Base-by-base conservation (phyloP, 1,139 yeast species). In the Yamadazyma sp. region DNA sequence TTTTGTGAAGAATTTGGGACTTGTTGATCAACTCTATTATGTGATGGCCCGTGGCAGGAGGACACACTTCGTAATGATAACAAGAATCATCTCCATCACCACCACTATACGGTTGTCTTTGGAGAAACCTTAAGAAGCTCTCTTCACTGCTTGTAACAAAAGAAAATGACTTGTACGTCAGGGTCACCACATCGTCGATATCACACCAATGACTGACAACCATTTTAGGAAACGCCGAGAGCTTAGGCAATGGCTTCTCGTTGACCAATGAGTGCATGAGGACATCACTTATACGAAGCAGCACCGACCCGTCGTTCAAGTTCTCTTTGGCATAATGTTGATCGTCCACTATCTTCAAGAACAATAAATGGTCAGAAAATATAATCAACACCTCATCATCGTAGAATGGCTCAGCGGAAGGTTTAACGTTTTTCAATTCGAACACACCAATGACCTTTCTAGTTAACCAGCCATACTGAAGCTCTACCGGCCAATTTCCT, bases 251-350 rank as follows among this genome's bases (percentile, higher is more conserved):
- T 0, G 96, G 95, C 31, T 83, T 85, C 51, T 87, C 95, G 56
- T 90, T 90, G 29, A 87, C 78, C 56, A 90, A 69, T 0, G 96
- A 87, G 54, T 90, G 95, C 94, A 89, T 87, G 44, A 90, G 64
- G 37, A 87, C 73, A 59, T 89, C 96, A 1, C 96, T 75, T 11
- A 86, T 70, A 1, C 84, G 73, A 2, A 94, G 82, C 33, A 66
- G 67, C 44, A 76, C 78, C 4, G 72, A 50, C 14, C 64, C 64
- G n/a, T 54, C 46, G 12, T 38, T 34, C 47, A 62, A 37, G 7
- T 47, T 41, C 35, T 50, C 40, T 29, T 48, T 37, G 15, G 50
- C 33, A 38, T 71, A 70, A 46, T 70, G 69, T 4, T 50, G 48
- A 27, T 62, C 65, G 38, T 75, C 79, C 17, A 61, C 57, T 5